These are phyloP conservation scores for Populus tremula DNA, from an alignment of 345 rosid species.

Conservation along the genomic window DNA sequence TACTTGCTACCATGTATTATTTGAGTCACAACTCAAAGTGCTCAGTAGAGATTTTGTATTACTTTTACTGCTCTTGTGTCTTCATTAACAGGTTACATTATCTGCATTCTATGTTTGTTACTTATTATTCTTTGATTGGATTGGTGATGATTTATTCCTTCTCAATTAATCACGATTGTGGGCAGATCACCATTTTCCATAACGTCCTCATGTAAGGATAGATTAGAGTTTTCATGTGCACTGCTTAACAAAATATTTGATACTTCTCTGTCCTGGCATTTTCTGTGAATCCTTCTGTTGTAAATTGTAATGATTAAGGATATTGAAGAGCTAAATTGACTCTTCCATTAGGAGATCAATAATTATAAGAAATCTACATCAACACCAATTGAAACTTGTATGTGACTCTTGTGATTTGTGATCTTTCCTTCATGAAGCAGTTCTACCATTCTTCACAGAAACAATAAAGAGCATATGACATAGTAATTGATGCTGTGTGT, in stretches of 20 bases:
- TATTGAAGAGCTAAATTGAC: not conserved
- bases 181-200: not conserved
- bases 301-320: not conserved
- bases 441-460: not conserved
- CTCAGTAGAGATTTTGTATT: not conserved
- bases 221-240: not conserved
- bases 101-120: not conserved
- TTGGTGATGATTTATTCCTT: not conserved
- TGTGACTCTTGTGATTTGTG: not conserved
- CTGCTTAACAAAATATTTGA: not conserved
- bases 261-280: not conserved
- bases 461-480: not conserved
- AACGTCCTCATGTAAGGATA: not conserved
- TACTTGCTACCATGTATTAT: not conserved
- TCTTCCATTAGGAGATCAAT: not conserved
- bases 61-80: not conserved
- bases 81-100: not conserved
- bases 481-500: not conserved
- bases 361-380: not conserved
- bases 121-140: not conserved
- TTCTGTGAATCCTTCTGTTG: not conserved
- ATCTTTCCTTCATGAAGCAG: not conserved
- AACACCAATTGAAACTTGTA: not conserved
- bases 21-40: not conserved
- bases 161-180: not conserved